Conservation (phyloP, 2,329 filamentous ascomycete genomes). For the Arthrobotrys sinensis region DNA sequence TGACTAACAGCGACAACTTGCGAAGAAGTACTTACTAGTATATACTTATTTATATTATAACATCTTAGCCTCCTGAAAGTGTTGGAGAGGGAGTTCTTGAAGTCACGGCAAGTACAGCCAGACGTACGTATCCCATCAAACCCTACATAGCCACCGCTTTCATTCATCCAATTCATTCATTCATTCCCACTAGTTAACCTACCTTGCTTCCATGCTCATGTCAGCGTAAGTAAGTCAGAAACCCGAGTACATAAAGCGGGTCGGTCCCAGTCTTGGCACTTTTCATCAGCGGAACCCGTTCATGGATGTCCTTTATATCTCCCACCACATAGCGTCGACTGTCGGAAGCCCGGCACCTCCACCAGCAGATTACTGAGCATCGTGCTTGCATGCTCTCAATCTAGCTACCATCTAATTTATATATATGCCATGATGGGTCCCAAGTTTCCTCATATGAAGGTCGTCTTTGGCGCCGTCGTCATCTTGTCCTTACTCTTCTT, state of each 20-base stretch:
- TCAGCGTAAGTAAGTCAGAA: no score
- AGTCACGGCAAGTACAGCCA: no score
- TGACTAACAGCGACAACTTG: no score
- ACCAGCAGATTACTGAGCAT: constrained; percentile 13
- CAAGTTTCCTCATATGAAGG: constrained; percentile 31
- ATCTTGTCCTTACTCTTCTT: constrained; percentile 40
- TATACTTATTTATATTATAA: not conserved
- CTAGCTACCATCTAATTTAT: not conserved
- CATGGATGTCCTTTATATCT: not conserved
- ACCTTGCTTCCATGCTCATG: no score
- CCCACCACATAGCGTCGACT: not conserved
- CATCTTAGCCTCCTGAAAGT: constrained; percentile 12
- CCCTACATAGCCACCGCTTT: no score
- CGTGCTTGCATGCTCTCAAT: not conserved
- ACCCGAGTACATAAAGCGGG: constrained; percentile 13
- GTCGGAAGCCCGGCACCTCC: constrained; percentile 7
- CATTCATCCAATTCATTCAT: no score
- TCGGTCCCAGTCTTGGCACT: constrained; percentile 17
- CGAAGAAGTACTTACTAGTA: no score
- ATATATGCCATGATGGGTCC: constrained; percentile 14
- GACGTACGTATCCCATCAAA: not conserved
- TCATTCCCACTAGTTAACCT: no score
- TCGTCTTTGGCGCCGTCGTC: constrained; percentile 32
- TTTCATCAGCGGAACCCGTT: not conserved
- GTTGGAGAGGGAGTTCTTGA: constrained; percentile 6